phyloP scores from a whole-genome alignment of 75 land plant species.

The Adiantum capillusveneris region DNA sequence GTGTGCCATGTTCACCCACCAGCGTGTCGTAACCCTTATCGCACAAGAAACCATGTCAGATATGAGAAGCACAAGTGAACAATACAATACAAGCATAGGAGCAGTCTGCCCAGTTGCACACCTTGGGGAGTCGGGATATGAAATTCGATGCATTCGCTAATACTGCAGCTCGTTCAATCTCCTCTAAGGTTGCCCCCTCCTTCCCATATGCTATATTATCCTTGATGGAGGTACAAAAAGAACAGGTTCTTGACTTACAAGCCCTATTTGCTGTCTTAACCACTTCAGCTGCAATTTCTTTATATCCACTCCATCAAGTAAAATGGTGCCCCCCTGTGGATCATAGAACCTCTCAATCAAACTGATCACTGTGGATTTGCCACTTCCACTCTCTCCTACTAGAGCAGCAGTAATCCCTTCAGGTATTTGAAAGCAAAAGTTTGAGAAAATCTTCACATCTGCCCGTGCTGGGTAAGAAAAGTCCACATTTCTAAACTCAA shows the following conservation, averaged over 20 bases:
- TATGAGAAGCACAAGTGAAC: not conserved
- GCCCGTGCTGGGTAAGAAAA: constrained; percentile 84
- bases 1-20: constrained; percentile 81
- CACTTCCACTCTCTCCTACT: constrained; percentile 17
- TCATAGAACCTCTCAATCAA: constrained; percentile 16
- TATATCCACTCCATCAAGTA: constrained; percentile 8
- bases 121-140: constrained; percentile 6
- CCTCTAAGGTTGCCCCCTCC: constrained; percentile 10
- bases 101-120: not conserved
- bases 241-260: constrained; percentile 15
- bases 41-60: not conserved
- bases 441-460: constrained; percentile 61
- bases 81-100: not conserved
- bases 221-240: constrained; percentile 7
- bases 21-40: constrained; percentile 72
- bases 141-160: constrained; percentile 11
- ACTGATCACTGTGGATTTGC: constrained; percentile 13
- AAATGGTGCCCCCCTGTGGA: constrained; percentile 4
- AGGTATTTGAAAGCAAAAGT: constrained; percentile 61
- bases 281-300: constrained; percentile 8
- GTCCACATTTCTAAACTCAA: constrained; percentile 66
- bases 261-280: constrained; percentile 15
- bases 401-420: constrained; percentile 49
- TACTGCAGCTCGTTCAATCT: constrained; percentile 6
- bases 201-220: constrained; percentile 12